Conservation (phyloP, 2,329 filamentous ascomycete species). For the Cladosporium velox region DNA sequence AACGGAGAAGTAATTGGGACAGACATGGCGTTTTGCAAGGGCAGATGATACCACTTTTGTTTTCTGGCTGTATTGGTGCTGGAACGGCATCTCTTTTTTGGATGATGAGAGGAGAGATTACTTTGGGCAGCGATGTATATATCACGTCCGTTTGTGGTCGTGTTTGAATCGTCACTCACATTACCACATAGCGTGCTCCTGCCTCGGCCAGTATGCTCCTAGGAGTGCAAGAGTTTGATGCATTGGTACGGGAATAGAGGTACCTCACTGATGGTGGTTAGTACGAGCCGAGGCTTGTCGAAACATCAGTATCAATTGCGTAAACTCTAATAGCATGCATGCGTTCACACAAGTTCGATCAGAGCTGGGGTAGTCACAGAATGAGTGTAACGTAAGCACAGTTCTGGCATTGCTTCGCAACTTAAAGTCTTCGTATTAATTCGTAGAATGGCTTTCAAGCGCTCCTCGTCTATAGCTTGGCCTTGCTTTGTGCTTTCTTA, state of each 20-base stretch:
- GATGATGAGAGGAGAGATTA: background rate
- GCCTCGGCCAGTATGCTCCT: background rate
- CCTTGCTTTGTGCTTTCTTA: slow-evolving; percentile 80
- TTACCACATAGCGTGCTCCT: background rate
- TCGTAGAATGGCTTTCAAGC: background rate
- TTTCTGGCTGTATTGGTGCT: background rate
- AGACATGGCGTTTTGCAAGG: slow-evolving; percentile 6
- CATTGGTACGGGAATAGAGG: too few species aligned
- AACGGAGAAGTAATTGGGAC: background rate
- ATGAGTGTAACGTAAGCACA: background rate
- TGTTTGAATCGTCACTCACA: background rate
- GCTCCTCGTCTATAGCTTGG: slow-evolving; percentile 68
- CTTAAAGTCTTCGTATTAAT: background rate
- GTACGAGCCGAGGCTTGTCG: background rate
- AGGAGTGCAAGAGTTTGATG: background rate
- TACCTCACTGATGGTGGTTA: too few species aligned
- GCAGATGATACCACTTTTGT: slow-evolving; percentile 19
- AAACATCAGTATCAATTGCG: background rate
- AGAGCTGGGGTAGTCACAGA: background rate
- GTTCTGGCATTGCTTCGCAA: background rate
- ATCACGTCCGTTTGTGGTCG: background rate
- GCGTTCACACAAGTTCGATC: background rate
- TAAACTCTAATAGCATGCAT: background rate
- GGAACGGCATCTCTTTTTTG: background rate
- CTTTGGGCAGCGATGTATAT: background rate